Conservation (phyloP, 2,329 filamentous ascomycete species). For the Fusarium sp. region DNA sequence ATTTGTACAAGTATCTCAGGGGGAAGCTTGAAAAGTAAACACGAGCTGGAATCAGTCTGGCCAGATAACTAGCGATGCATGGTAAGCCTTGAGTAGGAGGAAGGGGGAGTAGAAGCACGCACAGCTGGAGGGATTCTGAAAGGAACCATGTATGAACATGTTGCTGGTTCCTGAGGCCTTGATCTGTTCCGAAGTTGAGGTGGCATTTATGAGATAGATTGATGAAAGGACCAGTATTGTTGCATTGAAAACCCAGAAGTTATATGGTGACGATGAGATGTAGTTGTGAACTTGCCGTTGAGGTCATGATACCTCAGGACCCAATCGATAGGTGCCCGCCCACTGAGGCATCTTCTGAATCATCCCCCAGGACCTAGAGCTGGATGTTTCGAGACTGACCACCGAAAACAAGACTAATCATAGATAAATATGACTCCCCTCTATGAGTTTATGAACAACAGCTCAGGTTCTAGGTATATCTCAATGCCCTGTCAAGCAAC, state of each 20-base stretch:
- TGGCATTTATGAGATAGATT: slow-evolving; percentile 6
- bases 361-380: neutral
- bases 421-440: neutral
- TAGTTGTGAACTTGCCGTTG: neutral
- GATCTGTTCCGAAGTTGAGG: slow-evolving; percentile 15
- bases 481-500: neutral
- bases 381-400: neutral
- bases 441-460: neutral
- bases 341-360: no score
- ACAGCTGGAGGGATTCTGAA: slow-evolving; percentile 30
- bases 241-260: neutral
- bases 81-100: neutral
- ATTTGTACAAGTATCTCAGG: slow-evolving; percentile 44
- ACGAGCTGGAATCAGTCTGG: neutral
- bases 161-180: neutral
- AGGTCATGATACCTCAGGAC: slow-evolving; percentile 3
- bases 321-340: neutral
- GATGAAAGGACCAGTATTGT: neutral
- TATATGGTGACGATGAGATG: neutral
- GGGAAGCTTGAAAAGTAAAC: slow-evolving; percentile 38
- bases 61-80: slow-evolving; percentile 3
- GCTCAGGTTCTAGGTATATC: neutral
- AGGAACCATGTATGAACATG: slow-evolving; percentile 1
- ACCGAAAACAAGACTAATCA: neutral
- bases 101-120: neutral